Evolutionary conservation across 148 eudicot species (phyloP), one percentile per base, ranked within the genome.

Genomic region (Rhododendron molle): DNA sequence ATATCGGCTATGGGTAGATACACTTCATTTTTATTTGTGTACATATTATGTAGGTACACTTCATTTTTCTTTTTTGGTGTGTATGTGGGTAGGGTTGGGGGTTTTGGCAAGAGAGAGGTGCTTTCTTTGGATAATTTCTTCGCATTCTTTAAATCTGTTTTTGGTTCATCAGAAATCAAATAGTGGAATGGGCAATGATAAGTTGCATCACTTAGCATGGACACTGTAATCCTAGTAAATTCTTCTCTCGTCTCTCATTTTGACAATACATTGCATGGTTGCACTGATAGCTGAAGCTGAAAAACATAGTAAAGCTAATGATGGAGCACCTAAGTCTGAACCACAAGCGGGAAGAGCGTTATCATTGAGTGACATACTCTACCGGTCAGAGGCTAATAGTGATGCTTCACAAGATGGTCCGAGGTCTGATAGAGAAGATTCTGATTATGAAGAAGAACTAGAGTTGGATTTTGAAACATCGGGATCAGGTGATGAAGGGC

Each of bases 391-490:
- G 69, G 94, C 91, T 78, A 89, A 92, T 87, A 92, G 92, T 90
- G 98, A 95, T 92, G 90, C 94, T 84, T 94, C 96, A 82, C 93
- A 89, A 87, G 97, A 93, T 88, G 96, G 91, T 85, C 93, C 93
- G 76, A 90, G 93, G 88, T 94, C 94, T 86, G 98, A 92, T 80
- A 95, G 98, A 86, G 99, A 97, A 83, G 98, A 97, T 86, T 94
- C 96, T 72, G 98, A 95, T 82, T 92, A 93, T 88, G 98, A 96
- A 80, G 98, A 97, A 78, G 98, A 94, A 87, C 81, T 97, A 72
- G 98, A 97, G 85, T 84, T 95, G 87, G 99, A 95, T 87, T 89
- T 97, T 89, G 98, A 94, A 86, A 92, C 98, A 5, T 89, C 96
- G 72, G 85, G 90, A 76, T 90, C 99, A 80, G 92, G 94, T 86